These are phyloP conservation scores for Amaranthus palmeri DNA, from an alignment of 148 eudicot genomes.

Conservation along the genomic window DNA sequence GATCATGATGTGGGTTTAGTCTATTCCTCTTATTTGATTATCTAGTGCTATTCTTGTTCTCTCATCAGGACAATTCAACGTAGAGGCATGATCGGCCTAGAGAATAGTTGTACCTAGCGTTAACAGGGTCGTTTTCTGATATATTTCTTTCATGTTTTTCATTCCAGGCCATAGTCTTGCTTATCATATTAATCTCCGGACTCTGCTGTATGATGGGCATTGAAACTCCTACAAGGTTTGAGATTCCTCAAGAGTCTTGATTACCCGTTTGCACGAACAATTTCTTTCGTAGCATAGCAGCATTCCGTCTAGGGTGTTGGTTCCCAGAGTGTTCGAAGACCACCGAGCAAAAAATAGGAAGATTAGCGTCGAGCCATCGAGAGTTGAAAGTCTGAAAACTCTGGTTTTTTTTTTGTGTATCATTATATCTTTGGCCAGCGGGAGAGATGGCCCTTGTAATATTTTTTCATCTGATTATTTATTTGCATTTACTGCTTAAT, in stretches of 20 bases:
- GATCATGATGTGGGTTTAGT: too few relatives aligned
- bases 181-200: slow-evolving; percentile 80
- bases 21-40: neutral
- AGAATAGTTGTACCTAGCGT: neutral
- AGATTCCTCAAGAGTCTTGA: slow-evolving; percentile 75
- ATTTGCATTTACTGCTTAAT: slow-evolving; percentile 12
- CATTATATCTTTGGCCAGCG: slow-evolving; percentile 25
- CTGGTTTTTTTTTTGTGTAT: slow-evolving; percentile 16
- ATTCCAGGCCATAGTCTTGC: slow-evolving; percentile 73
- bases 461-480: slow-evolving; percentile 16
- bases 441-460: slow-evolving; percentile 32
- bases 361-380: slow-evolving; percentile 12
- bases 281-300: slow-evolving; percentile 23
- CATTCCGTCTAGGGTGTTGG: slow-evolving; percentile 5
- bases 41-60: neutral
- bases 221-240: slow-evolving; percentile 92
- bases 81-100: neutral
- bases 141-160: neutral
- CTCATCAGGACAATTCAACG: neutral
- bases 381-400: slow-evolving; percentile 12
- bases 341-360: slow-evolving; percentile 12
- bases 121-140: slow-evolving; percentile 10
- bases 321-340: slow-evolving; percentile 17
- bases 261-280: neutral
- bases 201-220: slow-evolving; percentile 98